Evolutionary conservation across 176 grass and related monocot species (phyloP), one percentile per base, ranked within the genome.

Genomic region (Calamus simplicifolius): DNA sequence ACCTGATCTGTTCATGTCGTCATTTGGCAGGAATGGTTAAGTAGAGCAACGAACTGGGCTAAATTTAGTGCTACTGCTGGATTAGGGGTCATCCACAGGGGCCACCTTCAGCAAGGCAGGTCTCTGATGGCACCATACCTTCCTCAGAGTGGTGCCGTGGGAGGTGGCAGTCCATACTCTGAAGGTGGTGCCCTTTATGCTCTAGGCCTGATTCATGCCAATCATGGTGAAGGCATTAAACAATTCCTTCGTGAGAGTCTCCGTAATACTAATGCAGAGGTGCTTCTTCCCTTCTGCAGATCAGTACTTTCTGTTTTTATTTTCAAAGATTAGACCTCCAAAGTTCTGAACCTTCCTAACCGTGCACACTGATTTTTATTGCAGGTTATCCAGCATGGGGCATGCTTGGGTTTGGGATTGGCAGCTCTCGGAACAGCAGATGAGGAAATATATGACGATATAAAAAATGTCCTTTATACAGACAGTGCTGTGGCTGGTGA

Each of bases 181-280:
- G 94, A 99, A 84, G 94, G 94, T 59, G 94, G 94, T 54, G 94
- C 94, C 49, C 88, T 99, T 29, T 99, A 99, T 61, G 94, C 94
- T 17, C 66, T 99, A 59, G 94, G 94, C 61, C 74, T 99, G 58
- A 93, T 99, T 85, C 94, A 99, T 89, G 94, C 94, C 49, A 99
- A 99, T 72, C 94, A 99, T 68, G 94, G 94, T 61, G 94, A 99
- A 81, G 94, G 84, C 69, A 99, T 99, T 60, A 99, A 99, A 54
- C 84, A 93, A 75, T 99, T 99, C 71, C 84, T 99, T 27, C 81
- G 85, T 68, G 88, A 99, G 65, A 93, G 88, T 61, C 88, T 99
- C 59, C 78, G 85, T 27, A 99, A 99, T 67, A 81, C 94, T 64
- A 85, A 38, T 68, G 85, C 88, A 59, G 94, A 99, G 88, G 87